phyloP scores from a whole-genome alignment of 2,329 filamentous ascomycete species.

The Claviceps lovelessii region DNA sequence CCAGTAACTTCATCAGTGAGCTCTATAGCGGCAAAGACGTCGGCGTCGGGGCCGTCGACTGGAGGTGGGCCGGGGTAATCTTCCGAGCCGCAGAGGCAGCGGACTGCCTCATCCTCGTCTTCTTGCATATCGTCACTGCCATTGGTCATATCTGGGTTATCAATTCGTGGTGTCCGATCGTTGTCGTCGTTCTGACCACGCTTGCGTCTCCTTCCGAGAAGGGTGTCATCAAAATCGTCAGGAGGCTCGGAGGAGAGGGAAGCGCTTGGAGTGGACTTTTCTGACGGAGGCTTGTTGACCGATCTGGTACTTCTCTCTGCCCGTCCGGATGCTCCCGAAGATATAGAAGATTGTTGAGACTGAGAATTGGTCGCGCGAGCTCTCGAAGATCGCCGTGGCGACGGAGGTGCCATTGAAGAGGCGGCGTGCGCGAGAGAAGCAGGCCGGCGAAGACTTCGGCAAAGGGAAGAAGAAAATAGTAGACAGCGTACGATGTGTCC shows the following conservation, averaged over 20 bases:
- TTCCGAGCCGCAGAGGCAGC: slow-evolving; percentile 86
- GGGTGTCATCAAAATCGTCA: slow-evolving; percentile 54
- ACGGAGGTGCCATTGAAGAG: slow-evolving; percentile 46
- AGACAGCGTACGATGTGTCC: not conserved
- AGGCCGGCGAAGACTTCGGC: slow-evolving; percentile 15
- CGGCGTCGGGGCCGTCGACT: slow-evolving; percentile 42
- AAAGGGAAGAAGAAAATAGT: not conserved
- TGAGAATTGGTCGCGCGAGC: slow-evolving; percentile 66
- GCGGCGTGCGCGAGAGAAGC: slow-evolving; percentile 10
- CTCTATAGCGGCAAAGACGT: slow-evolving; percentile 44
- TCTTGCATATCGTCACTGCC: slow-evolving; percentile 55
- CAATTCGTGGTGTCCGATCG: slow-evolving; percentile 29
- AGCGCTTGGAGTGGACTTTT: slow-evolving; percentile 63
- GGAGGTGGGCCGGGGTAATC: slow-evolving; percentile 81
- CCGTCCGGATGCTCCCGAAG: slow-evolving; percentile 63
- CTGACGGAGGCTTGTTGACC: slow-evolving; percentile 55
- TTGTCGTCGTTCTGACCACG: slow-evolving; percentile 53
- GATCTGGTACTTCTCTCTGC: slow-evolving; percentile 60
- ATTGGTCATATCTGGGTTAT: slow-evolving; percentile 39
- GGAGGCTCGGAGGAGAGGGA: slow-evolving; percentile 57
- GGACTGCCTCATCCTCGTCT: slow-evolving; percentile 84
- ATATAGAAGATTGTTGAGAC: slow-evolving; percentile 66
- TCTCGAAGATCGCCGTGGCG: slow-evolving; percentile 81
- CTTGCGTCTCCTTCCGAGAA: slow-evolving; percentile 65
- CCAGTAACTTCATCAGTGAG: slow-evolving; percentile 78